Evolutionary conservation across 305 asterid genomes (phyloP).

Genomic region (Fraxinus platypoda): DNA sequence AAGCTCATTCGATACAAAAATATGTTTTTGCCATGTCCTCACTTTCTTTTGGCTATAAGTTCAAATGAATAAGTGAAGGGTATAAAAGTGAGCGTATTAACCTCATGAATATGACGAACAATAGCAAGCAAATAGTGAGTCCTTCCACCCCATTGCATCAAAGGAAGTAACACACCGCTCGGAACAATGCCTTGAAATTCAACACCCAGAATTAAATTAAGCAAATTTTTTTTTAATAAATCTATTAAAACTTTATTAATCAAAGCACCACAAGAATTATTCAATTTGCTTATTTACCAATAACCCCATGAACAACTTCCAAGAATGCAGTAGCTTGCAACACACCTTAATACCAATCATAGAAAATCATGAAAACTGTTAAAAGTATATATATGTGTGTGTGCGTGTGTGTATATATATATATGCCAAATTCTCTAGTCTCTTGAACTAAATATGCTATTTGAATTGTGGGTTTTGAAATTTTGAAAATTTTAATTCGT

Average conservation of each 20-base stretch:
- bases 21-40: neutral
- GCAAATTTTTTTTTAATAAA: neutral
- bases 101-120: slow-evolving; percentile 63
- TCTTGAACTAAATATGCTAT: neutral
- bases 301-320: slow-evolving; percentile 91
- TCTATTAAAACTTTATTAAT: neutral
- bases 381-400: neutral
- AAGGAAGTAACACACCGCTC: slow-evolving; percentile 73
- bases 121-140: slow-evolving; percentile 79
- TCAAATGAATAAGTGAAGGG: neutral
- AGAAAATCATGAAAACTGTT: neutral
- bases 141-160: slow-evolving; percentile 98
- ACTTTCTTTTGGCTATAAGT: neutral
- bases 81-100: slow-evolving; percentile 16
- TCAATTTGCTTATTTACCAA: slow-evolving; percentile 42
- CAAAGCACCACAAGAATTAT: neutral
- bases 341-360: slow-evolving; percentile 46
- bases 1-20: neutral
- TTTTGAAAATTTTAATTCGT: neutral
- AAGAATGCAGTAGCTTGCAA: slow-evolving; percentile 79
- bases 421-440: neutral
- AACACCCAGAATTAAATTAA: neutral
- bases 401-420: neutral
- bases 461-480: neutral
- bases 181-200: slow-evolving; percentile 77